phyloP scores from a whole-genome alignment of 768 basidiomycete genomes.

The Cyathus striatus region DNA sequence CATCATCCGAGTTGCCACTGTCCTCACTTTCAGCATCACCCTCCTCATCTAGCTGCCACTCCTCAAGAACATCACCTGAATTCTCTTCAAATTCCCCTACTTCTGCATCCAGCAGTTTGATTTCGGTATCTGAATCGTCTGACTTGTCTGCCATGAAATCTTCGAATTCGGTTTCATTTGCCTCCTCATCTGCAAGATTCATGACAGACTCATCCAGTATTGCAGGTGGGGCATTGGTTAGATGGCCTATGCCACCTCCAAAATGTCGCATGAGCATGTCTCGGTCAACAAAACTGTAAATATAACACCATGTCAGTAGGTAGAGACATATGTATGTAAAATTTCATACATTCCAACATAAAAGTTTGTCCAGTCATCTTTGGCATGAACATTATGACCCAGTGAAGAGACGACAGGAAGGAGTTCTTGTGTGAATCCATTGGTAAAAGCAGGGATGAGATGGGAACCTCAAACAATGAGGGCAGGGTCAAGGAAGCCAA shows the following conservation, averaged over 20 bases:
- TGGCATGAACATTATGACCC: constrained; percentile 3
- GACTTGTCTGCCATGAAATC: no score
- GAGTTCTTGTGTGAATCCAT: constrained; percentile 13
- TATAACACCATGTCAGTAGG: not conserved
- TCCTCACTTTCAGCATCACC: no score
- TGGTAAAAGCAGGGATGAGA: constrained; percentile 10
- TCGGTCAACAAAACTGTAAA: not conserved
- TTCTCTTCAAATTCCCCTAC: no score
- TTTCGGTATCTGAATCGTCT: no score
- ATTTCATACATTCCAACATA: constrained; percentile 24
- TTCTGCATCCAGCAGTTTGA: no score
- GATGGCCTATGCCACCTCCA: not conserved
- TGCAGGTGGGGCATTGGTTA: not conserved
- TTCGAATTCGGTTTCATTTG: no score
- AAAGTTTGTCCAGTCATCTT: constrained; percentile 19
- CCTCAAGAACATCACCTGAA: no score
- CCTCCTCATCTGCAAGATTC: no score
- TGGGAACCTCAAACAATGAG: not conserved
- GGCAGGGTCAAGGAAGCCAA: not conserved
- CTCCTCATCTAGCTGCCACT: no score
- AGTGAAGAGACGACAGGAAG: constrained; percentile 5
- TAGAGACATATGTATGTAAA: not conserved
- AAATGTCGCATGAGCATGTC: not conserved
- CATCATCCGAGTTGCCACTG: no score
- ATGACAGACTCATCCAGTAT: no score